These are phyloP conservation scores for Penicillium sp. DNA, from an alignment of 2,329 filamentous ascomycete genomes.

Conservation along the genomic window DNA sequence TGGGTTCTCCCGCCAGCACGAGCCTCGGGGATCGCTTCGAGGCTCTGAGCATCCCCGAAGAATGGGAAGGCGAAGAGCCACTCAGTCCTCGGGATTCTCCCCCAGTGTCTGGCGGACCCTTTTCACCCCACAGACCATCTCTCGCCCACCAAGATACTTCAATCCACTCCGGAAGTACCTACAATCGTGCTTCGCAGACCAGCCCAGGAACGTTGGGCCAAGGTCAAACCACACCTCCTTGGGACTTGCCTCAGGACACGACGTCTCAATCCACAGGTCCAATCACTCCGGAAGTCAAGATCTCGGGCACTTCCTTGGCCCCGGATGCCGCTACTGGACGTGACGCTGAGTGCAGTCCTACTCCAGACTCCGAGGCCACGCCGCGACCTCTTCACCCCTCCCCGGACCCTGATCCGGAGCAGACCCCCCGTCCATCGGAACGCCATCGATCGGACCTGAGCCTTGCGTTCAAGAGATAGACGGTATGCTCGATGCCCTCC, in stretches of 20 bases:
- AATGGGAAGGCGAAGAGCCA: conserved; percentile 34
- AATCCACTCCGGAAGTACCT: conserved; percentile 20
- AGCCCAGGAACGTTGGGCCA: conserved; percentile 17
- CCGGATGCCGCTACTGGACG: conserved; percentile 11
- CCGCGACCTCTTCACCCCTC: conserved; percentile 36
- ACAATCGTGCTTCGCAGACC: not conserved
- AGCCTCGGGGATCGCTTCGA: conserved; percentile 35
- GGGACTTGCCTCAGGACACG: conserved; percentile 15
- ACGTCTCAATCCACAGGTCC: conserved; percentile 19
- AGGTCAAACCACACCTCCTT: conserved; percentile 35
- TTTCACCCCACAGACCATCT: conserved; percentile 14
- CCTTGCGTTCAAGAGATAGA: conserved; percentile 12
- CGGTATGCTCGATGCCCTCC: not conserved
- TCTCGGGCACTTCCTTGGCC: conserved; percentile 2
- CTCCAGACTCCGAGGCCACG: conserved; percentile 34
- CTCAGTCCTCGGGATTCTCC: conserved; percentile 27
- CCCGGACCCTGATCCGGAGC: conserved; percentile 25
- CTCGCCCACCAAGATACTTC: conserved; percentile 19
- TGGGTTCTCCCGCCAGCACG: conserved; percentile 24
- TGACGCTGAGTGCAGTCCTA: conserved; percentile 25
- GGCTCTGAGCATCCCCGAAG: conserved; percentile 37
- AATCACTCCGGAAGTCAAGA: conserved; percentile 23
- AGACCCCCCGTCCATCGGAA: conserved; percentile 28
- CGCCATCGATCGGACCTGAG: conserved; percentile 22
- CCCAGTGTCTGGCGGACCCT: not conserved